Evolutionary conservation across 2,329 filamentous ascomycete genomes (phyloP), one percentile per base, ranked within the genome.

Genomic region (Dichotomopilus funicola): DNA sequence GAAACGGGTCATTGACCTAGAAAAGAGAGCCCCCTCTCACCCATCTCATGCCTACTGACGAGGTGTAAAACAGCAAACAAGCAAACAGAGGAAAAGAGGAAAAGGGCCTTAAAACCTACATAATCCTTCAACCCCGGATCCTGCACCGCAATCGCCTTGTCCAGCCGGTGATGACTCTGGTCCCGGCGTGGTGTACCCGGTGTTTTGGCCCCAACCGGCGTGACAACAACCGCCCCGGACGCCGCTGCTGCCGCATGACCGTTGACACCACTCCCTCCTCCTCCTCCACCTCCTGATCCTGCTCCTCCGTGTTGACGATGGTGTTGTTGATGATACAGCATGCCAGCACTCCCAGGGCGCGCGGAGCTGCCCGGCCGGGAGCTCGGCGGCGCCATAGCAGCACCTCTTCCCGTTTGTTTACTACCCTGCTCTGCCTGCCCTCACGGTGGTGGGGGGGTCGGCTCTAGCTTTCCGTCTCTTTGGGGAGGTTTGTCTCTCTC

Each of bases 111-210:
- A 37, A 59, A 50, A 83, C 83, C 65, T 79, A 88, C 86, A 69
- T 88, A 92, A 73, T 91, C 88, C 73, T 87, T 89, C 67, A 91
- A 71, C 27, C 87, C 88, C 2, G 86, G 86, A 68, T 91, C 88
- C 69, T 90, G 88, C 56, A 89, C 75, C 5, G 85, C 45, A 11
- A 48, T 35, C 5, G 33, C 83, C 62, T 74, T 81, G 63, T 87
- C 82, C 61, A 85, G 81, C 40, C 75, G 79, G 53, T 68, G 65
- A 53, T 67, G 69, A 63, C 81, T 82, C 33, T 82, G 82, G 31
- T 87, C 76, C 61, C 86, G 81, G 62, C 80, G 82, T 13, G 85
- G 83, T 44, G 80, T 83, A 53, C 77, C 77, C 57, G 76, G 78
- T 63, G 70, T 68, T 62, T 72, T 68, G 62, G 73, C 67, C 19